Evolutionary conservation across 2,329 filamentous ascomycete species (phyloP), one percentile per base, ranked within the genome.

Genomic region (Fusarium transvaalense): DNA sequence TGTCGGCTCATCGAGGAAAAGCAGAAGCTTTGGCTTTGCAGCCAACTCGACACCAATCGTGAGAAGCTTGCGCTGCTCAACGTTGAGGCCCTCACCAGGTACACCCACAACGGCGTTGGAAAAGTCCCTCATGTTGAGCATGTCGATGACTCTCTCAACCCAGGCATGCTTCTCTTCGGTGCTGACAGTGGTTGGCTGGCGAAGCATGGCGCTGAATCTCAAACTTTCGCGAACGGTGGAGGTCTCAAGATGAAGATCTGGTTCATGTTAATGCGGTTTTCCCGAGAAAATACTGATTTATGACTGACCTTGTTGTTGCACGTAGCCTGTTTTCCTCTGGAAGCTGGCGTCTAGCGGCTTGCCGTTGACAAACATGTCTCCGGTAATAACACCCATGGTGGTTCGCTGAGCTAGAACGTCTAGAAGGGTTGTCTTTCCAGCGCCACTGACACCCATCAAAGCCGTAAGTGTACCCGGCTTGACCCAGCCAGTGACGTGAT

Each of bases 401-500:
- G 84, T 87, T 17, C 90, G 81, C 43, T 82, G 78, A 3, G 81
- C 81, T 6, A 83, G 73, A 3, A 78, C 79, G 55, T 83, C 81
- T 2, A 83, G 72, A 8, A 83, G 76, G 0, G 81, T 83, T 3
- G 81, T 83, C 69, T 83, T 83, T 0, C 81, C 81, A 0, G 81
- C 81, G 27, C 81, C 81, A 23, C 75, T 88, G 1, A 89, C 87
- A 39, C 90, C 88, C 87, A 90, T 90, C 8, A 97, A 83, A 3
- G 93, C 93, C 5, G 93, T 97, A 34, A 97, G 81, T 2, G 92
- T 97, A 31, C 94, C 94, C 0, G 94, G 94, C 77, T 94, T 94
- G 58, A 97, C 92, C 92, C 92, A 97, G 8, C 94, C 94, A 70
- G 92, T 88, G 3, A 97, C 91, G 57, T 94, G 82, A 69, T 97